Evolutionary conservation across 345 rosid species (phyloP).

Genomic region (Camelina laxa): DNA sequence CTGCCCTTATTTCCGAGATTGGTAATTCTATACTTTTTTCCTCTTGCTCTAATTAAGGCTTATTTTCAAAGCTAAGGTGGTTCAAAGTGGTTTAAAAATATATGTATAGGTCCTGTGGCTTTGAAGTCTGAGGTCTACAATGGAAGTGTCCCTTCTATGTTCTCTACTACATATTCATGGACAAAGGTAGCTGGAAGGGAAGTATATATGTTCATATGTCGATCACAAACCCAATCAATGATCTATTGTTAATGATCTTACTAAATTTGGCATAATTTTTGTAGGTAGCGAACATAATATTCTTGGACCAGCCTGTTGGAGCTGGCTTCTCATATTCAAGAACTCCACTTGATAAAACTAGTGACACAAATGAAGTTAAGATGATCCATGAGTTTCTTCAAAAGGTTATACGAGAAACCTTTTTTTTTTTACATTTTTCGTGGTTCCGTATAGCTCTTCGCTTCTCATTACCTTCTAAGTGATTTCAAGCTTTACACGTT

Average conservation of each 20-base stretch:
- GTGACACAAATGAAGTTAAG: conserved; percentile 49
- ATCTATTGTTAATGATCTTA: too few species aligned
- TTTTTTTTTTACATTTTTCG: too few species aligned
- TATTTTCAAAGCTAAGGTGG: neutral
- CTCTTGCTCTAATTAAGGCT: too few species aligned
- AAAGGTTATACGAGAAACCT: conserved; percentile 40
- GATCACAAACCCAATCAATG: neutral
- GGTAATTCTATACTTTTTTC: conserved; percentile 27
- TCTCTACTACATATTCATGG: conserved; percentile 66
- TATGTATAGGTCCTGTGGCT: conserved; percentile 56
- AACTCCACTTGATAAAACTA: conserved; percentile 34
- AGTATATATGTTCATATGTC: conserved; percentile 45
- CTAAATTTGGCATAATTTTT: conserved; percentile 46
- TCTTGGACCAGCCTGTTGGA: conserved; percentile 54
- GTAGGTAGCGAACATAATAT: conserved; percentile 61
- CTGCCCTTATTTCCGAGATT: conserved; percentile 27
- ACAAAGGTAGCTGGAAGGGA: conserved; percentile 56
- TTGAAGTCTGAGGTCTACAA: conserved; percentile 28
- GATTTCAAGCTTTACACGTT: too few species aligned
- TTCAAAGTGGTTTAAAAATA: neutral
- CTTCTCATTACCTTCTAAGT: too few species aligned
- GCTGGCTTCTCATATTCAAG: conserved; percentile 53
- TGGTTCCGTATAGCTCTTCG: too few species aligned
- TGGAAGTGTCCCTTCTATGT: conserved; percentile 59
- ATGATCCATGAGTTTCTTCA: conserved; percentile 54